A percentile compares a stretch with the other conserved stretches of the same genome.
Conservation (phyloP, 139 green algal genomes). For the Auxenochlorella pyrenoidosa region DNA sequence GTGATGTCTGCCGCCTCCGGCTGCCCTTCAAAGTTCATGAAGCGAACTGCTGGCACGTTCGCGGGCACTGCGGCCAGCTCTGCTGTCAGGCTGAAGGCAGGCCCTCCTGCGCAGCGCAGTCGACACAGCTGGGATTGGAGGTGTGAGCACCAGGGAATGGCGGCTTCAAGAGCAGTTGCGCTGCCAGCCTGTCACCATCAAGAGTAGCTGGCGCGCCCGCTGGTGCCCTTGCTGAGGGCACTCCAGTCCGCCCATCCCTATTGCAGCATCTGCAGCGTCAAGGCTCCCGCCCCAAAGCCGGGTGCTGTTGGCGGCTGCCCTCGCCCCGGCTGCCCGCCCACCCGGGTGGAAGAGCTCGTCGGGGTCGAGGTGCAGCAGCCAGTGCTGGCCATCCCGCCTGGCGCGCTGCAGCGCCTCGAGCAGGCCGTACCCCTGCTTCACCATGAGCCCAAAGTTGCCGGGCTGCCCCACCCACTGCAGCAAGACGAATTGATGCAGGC, state of each 20-base stretch:
- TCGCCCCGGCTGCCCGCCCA: neutral
- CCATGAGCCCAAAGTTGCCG: conserved; percentile 71
- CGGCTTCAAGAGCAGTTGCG: too few species aligned
- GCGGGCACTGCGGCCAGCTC: conserved; percentile 25
- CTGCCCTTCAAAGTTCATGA: conserved; percentile 69
- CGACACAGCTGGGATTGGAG: neutral
- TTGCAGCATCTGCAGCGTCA: too few species aligned
- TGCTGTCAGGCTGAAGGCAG: conserved; percentile 23
- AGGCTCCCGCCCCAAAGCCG: too few species aligned
- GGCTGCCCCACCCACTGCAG: conserved; percentile 48
- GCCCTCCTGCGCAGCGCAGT: neutral
- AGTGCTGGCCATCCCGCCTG: conserved; percentile 37
- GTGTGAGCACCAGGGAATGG: too few species aligned
- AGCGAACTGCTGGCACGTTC: conserved; percentile 47
- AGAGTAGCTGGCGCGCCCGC: too few species aligned
- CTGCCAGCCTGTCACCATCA: too few species aligned
- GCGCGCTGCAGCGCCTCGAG: conserved; percentile 44
- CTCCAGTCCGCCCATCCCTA: too few species aligned
- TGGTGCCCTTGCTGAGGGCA: too few species aligned
- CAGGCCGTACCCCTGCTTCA: conserved; percentile 51
- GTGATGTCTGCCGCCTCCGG: conserved; percentile 52
- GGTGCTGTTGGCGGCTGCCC: too few species aligned
- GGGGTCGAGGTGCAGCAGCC: conserved; percentile 69
- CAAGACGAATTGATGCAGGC: too few species aligned
- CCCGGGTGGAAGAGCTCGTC: conserved; percentile 63